phyloP scores from a whole-genome alignment of 768 basidiomycete genomes.

The Arthromyces matolae region DNA sequence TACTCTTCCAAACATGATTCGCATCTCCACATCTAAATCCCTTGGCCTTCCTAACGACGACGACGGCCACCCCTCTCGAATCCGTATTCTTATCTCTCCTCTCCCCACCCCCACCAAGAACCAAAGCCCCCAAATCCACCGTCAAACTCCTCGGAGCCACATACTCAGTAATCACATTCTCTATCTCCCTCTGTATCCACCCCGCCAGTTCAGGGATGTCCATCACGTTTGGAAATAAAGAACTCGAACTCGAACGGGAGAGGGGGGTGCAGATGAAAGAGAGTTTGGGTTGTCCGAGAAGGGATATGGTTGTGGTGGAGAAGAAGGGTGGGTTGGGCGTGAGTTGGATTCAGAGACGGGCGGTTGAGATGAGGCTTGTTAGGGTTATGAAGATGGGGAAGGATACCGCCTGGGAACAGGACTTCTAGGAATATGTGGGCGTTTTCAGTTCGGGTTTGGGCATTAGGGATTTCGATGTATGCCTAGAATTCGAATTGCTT shows the following conservation, averaged over 20 bases:
- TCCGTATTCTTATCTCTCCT: constrained; percentile 64
- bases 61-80: constrained; percentile 61
- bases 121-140: constrained; percentile 61
- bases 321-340: constrained; percentile 68
- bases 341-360: constrained; percentile 66
- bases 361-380: constrained; percentile 58
- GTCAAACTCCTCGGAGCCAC: constrained; percentile 72
- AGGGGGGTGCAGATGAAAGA: constrained; percentile 67
- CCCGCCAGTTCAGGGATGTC: constrained; percentile 67
- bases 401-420: constrained; percentile 43
- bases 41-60: constrained; percentile 61
- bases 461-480: constrained; percentile 53
- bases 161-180: constrained; percentile 55
- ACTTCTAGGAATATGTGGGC: constrained; percentile 69
- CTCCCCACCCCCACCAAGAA: constrained; percentile 55
- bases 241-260: no score
- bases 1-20: constrained; percentile 30
- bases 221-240: constrained; percentile 75
- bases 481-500: constrained; percentile 67
- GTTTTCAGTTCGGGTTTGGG: constrained; percentile 47
- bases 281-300: constrained; percentile 69
- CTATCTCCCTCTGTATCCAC: constrained; percentile 66
- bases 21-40: constrained; percentile 42
- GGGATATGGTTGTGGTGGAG: constrained; percentile 46
- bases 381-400: constrained; percentile 71